Evolutionary conservation across 495 filamentous ascomycete genomes (phyloP), one percentile per base, ranked within the genome.

Genomic region (Lasiosphaeria miniovina): DNA sequence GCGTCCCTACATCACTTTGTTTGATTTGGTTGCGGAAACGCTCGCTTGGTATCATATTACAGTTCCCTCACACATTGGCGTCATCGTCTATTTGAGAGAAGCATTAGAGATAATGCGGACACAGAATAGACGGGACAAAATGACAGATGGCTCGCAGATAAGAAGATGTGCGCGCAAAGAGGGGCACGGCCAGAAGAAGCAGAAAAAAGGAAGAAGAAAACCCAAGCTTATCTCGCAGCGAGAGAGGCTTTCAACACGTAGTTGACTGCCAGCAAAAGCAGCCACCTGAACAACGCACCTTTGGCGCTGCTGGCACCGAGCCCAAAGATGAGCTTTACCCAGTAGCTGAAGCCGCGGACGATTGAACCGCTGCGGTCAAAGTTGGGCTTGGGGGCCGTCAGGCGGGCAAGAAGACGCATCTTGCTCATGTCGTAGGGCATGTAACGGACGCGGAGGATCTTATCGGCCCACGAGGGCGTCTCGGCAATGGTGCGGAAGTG

Each of bases 381-480:
- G 74, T 93, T 83, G 43, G 92, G 91, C 65, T 81, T 85, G 60
- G 75, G 43, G 3, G 71, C 74, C 58, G 75, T 85, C 72, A 87
- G 82, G 49, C 74, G 75, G 62, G 79, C 69, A 68, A 87, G 79
- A 61, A 82, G 76, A 63, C 75, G 73, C 50, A 88, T 65, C 71
- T 91, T 64, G 38, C 52, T 33, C 43, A 61, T 55, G 49, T 73
- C 65, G 70, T 89, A 93, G 3, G 93, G 93, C 62, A 91, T 87
- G 76, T 97, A 97, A 46, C 93, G 82, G 61, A 92, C 80, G 46
- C 79, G 77, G 59, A 97, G 74, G 62, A 94, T 66, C 12, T 77
- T 71, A 65, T 97, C 93, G 64, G 91, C 80, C 93, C 93, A 97
- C 61, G 74, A 66, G 6, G 93, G 92, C 40, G 88, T 93, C 60